Conservation (phyloP, 1,284 basidiomycete genomes). For the Ganoderma meredithae region DNA sequence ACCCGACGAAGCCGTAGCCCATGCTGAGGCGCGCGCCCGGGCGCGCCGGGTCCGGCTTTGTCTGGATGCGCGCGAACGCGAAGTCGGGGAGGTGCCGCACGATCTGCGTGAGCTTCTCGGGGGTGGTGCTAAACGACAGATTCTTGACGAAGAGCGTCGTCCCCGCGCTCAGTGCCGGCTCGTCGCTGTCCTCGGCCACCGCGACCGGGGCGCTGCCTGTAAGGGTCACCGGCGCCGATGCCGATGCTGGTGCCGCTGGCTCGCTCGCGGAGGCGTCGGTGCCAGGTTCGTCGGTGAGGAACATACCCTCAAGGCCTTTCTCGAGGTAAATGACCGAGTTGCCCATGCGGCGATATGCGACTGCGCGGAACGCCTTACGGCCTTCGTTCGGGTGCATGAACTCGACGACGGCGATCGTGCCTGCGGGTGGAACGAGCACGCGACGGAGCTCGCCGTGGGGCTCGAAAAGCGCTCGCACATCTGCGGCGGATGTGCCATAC, state of each 20-base stretch:
- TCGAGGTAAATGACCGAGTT: constrained; percentile 94
- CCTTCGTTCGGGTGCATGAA: constrained; percentile 80
- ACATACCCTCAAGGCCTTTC: constrained; percentile 89
- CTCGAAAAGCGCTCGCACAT: constrained; percentile 83
- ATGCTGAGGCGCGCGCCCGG: constrained; percentile 79
- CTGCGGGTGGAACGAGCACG: constrained; percentile 90
- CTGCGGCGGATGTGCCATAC: constrained; percentile 82
- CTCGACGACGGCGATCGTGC: constrained; percentile 94
- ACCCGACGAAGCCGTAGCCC: constrained; percentile 98
- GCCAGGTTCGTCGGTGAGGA: constrained; percentile 45
- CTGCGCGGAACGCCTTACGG: constrained; percentile 76
- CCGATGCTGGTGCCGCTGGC: background rate
- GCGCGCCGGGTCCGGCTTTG: constrained; percentile 86
- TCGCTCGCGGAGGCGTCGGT: constrained; percentile 9
- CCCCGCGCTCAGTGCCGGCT: constrained; percentile 64
- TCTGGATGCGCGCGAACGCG: constrained; percentile 91
- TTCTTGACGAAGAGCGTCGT: constrained; percentile 97
- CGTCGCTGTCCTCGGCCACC: constrained; percentile 44
- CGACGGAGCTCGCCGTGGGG: constrained; percentile 80
- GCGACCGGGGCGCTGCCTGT: constrained; percentile 27
- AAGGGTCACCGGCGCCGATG: constrained; percentile 30
- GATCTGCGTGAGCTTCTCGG: constrained; percentile 72
- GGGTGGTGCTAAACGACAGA: constrained; percentile 89
- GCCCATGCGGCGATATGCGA: constrained; percentile 90
- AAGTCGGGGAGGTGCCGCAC: constrained; percentile 87